These are phyloP conservation scores for Talaromyces ruber DNA, from an alignment of 495 filamentous ascomycete genomes.

Conservation along the genomic window DNA sequence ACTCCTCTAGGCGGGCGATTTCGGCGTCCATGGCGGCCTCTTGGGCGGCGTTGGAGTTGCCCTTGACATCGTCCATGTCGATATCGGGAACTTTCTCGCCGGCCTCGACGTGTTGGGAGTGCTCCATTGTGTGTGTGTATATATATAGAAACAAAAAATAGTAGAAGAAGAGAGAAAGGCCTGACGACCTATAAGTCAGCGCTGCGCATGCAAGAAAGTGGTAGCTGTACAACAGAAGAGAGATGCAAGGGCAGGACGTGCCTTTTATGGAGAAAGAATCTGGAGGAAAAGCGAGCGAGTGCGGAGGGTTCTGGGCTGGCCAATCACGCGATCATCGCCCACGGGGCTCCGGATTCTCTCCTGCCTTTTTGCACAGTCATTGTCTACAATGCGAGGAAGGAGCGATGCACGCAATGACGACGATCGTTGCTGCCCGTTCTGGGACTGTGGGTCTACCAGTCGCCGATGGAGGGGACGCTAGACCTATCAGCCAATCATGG, in stretches of 20 bases:
- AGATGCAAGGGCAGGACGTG: neutral
- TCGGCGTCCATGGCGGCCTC: constrained; percentile 32
- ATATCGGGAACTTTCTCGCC: constrained; percentile 16
- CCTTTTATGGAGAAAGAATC: neutral
- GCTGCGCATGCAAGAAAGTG: neutral
- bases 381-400: too few relatives aligned
- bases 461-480: neutral
- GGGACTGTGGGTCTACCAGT: neutral
- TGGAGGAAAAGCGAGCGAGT: neutral
- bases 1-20: constrained; percentile 23
- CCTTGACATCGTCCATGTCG: constrained; percentile 19
- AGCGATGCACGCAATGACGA: neutral
- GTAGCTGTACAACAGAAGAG: neutral
- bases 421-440: neutral
- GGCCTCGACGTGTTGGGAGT: constrained; percentile 19
- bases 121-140: constrained; percentile 14
- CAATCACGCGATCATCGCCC: neutral
- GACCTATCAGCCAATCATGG: neutral
- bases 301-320: neutral
- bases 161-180: neutral
- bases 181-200: neutral
- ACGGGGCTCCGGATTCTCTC: neutral
- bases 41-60: constrained; percentile 17
- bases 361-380: neutral
- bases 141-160: neutral